A percentile compares a stretch with the other conserved stretches of the same genome.
phyloP scores from a whole-genome alignment of 208 protist genomes.

The Leptomonas pyrrhocoris region DNA sequence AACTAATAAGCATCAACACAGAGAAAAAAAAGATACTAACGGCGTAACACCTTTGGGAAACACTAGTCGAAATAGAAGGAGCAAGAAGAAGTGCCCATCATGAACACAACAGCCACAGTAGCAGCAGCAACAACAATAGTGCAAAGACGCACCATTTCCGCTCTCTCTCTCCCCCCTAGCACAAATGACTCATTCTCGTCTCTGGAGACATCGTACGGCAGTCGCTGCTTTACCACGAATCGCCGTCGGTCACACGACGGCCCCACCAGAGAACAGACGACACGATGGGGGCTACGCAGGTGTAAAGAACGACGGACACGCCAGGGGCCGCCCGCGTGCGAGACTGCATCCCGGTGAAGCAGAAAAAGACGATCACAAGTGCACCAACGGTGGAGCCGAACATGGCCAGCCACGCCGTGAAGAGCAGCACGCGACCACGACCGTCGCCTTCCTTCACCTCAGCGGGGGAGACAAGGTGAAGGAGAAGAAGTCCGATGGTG shows the following conservation, averaged over 20 bases:
- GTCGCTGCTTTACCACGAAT: conserved; percentile 34
- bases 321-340: conserved; percentile 52
- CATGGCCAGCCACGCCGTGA: conserved; percentile 75
- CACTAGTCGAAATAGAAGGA: neutral
- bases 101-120: too few species aligned
- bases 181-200: neutral
- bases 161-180: neutral
- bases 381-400: conserved; percentile 61
- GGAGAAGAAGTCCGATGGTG: conserved; percentile 60
- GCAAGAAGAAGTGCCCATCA: neutral
- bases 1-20: too few species aligned
- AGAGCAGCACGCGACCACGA: conserved; percentile 64
- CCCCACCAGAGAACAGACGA: conserved; percentile 76
- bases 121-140: neutral
- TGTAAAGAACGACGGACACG: conserved; percentile 65
- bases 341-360: conserved; percentile 49
- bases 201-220: neutral
- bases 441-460: conserved; percentile 62
- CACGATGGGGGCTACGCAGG: conserved; percentile 55
- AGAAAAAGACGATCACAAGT: conserved; percentile 54
- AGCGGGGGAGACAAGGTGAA: conserved; percentile 59
- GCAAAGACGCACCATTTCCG: too few species aligned
- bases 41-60: neutral
- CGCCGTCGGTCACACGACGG: conserved; percentile 36
- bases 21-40: neutral